Evolutionary conservation across 2,329 filamentous ascomycete species (phyloP), one percentile per base, ranked within the genome.

Genomic region (Xylariaceae sp.): DNA sequence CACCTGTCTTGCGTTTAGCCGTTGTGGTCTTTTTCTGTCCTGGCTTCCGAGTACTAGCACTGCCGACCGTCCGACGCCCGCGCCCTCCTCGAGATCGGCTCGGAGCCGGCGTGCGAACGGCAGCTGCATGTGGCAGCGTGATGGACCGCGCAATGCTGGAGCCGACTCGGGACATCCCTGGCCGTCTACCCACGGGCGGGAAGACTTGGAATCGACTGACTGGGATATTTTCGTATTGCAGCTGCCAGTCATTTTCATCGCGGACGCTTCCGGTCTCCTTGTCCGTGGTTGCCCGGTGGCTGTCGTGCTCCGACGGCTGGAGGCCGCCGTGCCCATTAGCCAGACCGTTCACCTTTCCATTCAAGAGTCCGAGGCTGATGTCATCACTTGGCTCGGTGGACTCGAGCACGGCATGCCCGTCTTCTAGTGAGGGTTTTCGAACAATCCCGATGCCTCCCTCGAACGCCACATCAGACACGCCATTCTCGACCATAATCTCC

Each of bases 131-230:
- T 14, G 52, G 46, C 9, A 53, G 39, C 27, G 53, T 33, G 4
- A 55, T 41, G 13, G 57, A 46, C 26, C 50, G 46, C 3, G 68
- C 60, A 14, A 71, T 63, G 27, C 59, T 57, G 3, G 67, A 62
- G 6, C 60, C 64, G 14, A 62, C 56, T 14, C 73, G 66, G 9
- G 65, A 56, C 12, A 73, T 66, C 31, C 71, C 70, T 12, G 62
- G 56, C 5, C 74, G 67, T 15, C 75, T 69, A 36, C 67, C 66
- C 7, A 84, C 64, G 0, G 83, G 76, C 7, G 87, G 87, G 53
- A 85, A 90, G 28, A 92, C 78, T 52, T 88, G 83, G 59, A 88
- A 94, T 23, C 86, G 76, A 2, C 70, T 78, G 0, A 79, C 68
- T 3, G 85, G 84, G 17, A 92, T 83, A 33, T 67, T 61, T 11